Base-by-base conservation (phyloP, 2,329 filamentous ascomycete species). In the Neonectria sp. region DNA sequence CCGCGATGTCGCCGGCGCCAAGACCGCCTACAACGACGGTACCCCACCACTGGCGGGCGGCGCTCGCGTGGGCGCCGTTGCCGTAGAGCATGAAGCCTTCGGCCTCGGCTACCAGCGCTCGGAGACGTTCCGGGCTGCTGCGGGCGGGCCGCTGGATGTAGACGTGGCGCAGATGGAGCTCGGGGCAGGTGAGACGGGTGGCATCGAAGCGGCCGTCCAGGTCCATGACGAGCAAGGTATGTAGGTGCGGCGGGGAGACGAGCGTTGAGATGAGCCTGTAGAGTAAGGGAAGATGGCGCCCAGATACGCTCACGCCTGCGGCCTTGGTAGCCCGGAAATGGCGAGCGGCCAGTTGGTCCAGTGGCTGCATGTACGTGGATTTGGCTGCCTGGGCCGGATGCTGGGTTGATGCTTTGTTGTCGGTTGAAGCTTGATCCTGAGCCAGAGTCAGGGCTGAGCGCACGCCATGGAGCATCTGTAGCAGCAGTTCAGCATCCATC, bases 41-140 rank as follows among this genome's bases (percentile, higher is more conserved):
- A n/a, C 88, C 88, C 88, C 88, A 90, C 84, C 85, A 89, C 66
- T 84, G 82, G 4, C 88, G 82, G 29, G 72, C 77, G 6, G 81
- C 79, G 68, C 85, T 88, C 43, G 72, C 75, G 66, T 82, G 81
- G 35, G 81, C 68, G 11, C 60, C 61, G 7, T 75, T 65, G 3
- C 82, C 81, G 75, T 90, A 90, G 6, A 89, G 77, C 81, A 89
- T 86, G 73, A 83, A 84, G 48, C 79, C 72, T 56, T 85, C 81
- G 4, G 84, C 82, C 0, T 81, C 79, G 2, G 79, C 75, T 7
- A 88, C 73, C 6, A 84, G 73, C 3, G 78, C 77, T 24, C 77
- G 77, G 27, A 82, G 71, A 2, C 73, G 65, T 27, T 78, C 76
- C 15, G 69, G 67, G 29, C 63, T 73, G 49, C 69, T 71, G 56